phyloP scores from a whole-genome alignment of 192 early-diverging fungal species.

The Podila epicladia region DNA sequence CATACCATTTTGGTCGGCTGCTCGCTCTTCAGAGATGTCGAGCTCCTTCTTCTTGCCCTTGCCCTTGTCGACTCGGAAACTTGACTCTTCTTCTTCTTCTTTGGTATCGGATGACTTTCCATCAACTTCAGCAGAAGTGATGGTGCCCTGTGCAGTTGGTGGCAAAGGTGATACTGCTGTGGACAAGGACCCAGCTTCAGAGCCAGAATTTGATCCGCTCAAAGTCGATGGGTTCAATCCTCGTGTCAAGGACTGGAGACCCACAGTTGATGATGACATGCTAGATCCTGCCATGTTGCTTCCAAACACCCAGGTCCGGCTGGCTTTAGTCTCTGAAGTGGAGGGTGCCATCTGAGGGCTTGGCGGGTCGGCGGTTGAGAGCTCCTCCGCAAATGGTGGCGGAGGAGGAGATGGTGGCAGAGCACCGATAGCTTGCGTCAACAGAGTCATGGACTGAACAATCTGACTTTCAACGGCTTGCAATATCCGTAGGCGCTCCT shows the following conservation, averaged over 20 bases:
- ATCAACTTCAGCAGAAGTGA: not conserved
- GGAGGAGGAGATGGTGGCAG: constrained; percentile 41
- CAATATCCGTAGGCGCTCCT: constrained; percentile 71
- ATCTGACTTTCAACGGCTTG: constrained; percentile 71
- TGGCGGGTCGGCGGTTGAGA: constrained; percentile 23
- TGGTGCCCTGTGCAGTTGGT: too few species aligned
- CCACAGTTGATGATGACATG: not conserved
- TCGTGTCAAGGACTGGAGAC: not conserved
- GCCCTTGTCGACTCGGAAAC: constrained; percentile 19
- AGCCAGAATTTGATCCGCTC: constrained; percentile 6
- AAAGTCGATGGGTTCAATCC: not conserved
- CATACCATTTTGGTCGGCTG: not conserved
- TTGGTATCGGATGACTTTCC: not conserved
- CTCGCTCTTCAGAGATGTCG: constrained; percentile 1
- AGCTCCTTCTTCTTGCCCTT: constrained; percentile 31
- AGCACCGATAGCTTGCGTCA: constrained; percentile 53
- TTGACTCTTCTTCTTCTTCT: not conserved
- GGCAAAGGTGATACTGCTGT: not conserved
- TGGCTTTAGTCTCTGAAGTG: not conserved
- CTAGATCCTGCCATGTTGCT: not conserved
- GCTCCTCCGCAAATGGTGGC: constrained; percentile 1
- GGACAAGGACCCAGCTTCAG: constrained; percentile 12
- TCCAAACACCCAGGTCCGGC: not conserved
- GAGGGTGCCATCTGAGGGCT: constrained; percentile 9
- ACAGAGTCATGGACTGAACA: constrained; percentile 51